Evolutionary conservation across 2,329 filamentous ascomycete genomes (phyloP), one percentile per base, ranked within the genome.

Genomic region (Pezicula carpinea): DNA sequence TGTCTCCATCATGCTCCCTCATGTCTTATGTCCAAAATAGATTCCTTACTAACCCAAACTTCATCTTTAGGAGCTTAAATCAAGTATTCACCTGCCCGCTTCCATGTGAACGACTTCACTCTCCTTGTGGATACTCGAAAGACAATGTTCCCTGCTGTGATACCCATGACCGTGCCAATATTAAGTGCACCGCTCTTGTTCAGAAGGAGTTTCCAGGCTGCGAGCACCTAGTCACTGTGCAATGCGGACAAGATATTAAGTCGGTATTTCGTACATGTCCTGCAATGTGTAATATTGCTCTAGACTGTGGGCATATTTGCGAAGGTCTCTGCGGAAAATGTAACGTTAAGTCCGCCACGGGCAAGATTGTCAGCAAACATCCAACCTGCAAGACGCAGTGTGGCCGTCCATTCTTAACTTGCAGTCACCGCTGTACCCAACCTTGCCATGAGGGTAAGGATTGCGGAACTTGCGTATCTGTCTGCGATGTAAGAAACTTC

Each of bases 341-440:
- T 21, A 44, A 38, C 10, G 23, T 26, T 10, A 31, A 46, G 43
- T 18, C 15, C 10, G 22, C 14, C n/a, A 15, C 26, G n/a, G 43
- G 21, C 17, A n/a, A 33, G 10, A 22, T 21, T 19, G 11, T 32
- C 15, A 15, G 10, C 19, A 46, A 38, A 15, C 46, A 48, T 31
- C 11, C 13, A 7, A 19, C 4, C 7, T 48, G 40, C 46, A 26
- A 7, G 6, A 39, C 19, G 11, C 1, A 19, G 31, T 44, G 46
- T 22, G 40, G 22, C 13, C 18, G 33, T 17, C 10, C 4, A 17
- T 32, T 44, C 17, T 17, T 6, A 15, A 39, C 33, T 22, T 48
- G 46, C 34, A 46, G 45, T 13, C 42, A 48, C 23, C 38, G 17
- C 14, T 48, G 46, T 15, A n/a, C 15, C 21, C 31, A 23, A 19